Base-by-base conservation (phyloP, 345 rosid species). In the Pugionium cornutum region DNA sequence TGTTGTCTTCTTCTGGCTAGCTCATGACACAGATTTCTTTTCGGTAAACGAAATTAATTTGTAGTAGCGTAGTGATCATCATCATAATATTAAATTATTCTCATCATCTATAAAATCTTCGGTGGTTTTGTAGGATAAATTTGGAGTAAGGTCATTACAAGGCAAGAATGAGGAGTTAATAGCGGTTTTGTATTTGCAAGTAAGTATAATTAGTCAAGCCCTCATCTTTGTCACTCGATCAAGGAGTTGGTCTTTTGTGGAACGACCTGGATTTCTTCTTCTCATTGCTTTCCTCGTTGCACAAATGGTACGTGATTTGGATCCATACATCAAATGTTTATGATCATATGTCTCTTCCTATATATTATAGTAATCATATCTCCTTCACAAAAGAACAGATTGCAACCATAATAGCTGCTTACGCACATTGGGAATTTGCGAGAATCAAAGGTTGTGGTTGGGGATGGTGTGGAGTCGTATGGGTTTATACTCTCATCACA, bases 401-500 rank as follows among this genome's bases (percentile, higher is more conserved):
- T 50, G 97, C 97, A 6, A 91, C 97, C 1, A 4, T 88, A 40
- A 46, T 91, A 10, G 91, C 97, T 40, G 82, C 83, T 7, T 83
- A 86, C 6, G 91, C 89, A 2, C 68, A 82, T 36, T 84, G 88
- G 89, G 81, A 40, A 26, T 88, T 84, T 39, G 97, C 97, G 2
- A 83, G 64, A 58, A 80, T 91, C 1, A 75, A 73, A 2, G 96
- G 96, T 0, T 75, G 86, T 8, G 96, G 97, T 32, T 88, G 97
- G 97, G 92, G 96, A 78, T 91, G 97, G 97, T 91, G 86, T 45
- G 96, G 91, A 58, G 84, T 91, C 7, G 72, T 91, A 2, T 88
- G 97, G 97, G 40, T 88, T 11, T 91, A 83, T 73, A 88, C 91
- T 74, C 29, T 91, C 8, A 35, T 91, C 72, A 83, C 85, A 56